These are phyloP conservation scores for Ogataea saltuana DNA, from an alignment of 805 yeast genomes.

Conservation along the genomic window DNA sequence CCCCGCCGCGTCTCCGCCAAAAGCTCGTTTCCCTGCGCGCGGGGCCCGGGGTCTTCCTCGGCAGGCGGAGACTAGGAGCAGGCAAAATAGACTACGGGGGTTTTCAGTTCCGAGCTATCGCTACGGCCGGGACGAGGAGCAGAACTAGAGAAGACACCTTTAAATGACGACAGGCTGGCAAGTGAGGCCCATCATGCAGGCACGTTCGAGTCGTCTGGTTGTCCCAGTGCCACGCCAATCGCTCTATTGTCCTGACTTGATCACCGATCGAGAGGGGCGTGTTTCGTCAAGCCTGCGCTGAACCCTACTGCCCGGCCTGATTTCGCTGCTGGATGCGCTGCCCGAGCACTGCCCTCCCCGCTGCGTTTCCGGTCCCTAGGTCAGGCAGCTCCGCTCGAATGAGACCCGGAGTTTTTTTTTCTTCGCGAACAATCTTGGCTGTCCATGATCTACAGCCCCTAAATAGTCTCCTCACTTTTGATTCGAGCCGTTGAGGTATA, in stretches of 20 bases:
- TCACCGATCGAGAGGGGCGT: no score
- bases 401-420: slow-evolving; percentile 27
- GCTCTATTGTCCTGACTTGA: no score
- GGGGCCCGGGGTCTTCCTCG: slow-evolving; percentile 3
- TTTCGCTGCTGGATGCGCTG: no score
- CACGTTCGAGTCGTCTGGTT: no score
- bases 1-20: no score
- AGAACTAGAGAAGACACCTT: background rate
- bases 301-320: no score
- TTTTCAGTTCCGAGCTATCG: background rate
- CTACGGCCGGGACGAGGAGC: no score
- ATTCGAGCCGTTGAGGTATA: slow-evolving; percentile 8
- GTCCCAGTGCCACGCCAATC: no score
- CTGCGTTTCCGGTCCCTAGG: slow-evolving; percentile 1
- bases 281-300: no score
- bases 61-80: slow-evolving; percentile 4
- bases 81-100: slow-evolving; percentile 8
- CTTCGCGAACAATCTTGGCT: slow-evolving; percentile 4
- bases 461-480: slow-evolving; percentile 8
- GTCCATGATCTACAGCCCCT: slow-evolving; percentile 10
- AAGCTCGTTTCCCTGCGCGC: background rate
- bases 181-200: no score
- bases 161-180: no score
- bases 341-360: background rate
- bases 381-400: slow-evolving; percentile 20